Evolutionary conservation across 805 yeast genomes (phyloP).

Genomic region (Ogataea pignaliae): DNA sequence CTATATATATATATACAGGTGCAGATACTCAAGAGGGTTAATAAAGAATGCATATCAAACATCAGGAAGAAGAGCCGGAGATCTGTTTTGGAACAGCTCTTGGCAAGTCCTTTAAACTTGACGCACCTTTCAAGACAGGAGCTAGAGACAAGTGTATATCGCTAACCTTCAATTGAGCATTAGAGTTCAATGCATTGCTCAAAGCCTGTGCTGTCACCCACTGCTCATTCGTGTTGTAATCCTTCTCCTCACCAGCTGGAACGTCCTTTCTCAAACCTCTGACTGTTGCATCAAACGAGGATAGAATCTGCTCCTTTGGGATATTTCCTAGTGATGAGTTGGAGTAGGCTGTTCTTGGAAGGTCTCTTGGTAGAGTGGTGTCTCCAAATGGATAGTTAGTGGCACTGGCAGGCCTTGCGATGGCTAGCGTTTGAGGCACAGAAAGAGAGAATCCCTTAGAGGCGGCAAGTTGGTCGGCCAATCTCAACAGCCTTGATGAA

Average conservation of each 20-base stretch:
- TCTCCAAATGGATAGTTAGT: constrained; percentile 24
- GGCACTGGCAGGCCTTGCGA: constrained; percentile 14
- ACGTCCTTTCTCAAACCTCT: constrained; percentile 26
- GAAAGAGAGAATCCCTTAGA: constrained; percentile 21
- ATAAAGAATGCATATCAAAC: no score
- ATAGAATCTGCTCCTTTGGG: constrained; percentile 16
- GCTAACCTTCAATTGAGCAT: constrained; percentile 29
- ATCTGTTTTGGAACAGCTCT: constrained; percentile 2
- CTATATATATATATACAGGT: no score
- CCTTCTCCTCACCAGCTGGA: constrained; percentile 11
- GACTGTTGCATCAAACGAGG: constrained; percentile 23
- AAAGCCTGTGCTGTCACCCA: constrained; percentile 29
- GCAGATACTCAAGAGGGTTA: no score
- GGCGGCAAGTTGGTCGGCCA: constrained; percentile 19
- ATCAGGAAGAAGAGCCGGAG: no score
- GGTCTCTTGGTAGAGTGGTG: constrained; percentile 16
- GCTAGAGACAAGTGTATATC: constrained; percentile 17
- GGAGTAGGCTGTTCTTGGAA: constrained; percentile 12
- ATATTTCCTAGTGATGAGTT: constrained; percentile 9
- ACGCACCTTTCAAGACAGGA: constrained; percentile 17
- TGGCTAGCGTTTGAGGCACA: background rate
- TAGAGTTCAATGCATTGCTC: constrained; percentile 26
- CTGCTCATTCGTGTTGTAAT: constrained; percentile 22
- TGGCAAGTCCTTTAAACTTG: constrained; percentile 19
- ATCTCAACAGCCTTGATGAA: constrained; percentile 25